These are phyloP conservation scores for Leccinum griseonigrum DNA, from an alignment of 1,284 basidiomycete species.

Conservation along the genomic window DNA sequence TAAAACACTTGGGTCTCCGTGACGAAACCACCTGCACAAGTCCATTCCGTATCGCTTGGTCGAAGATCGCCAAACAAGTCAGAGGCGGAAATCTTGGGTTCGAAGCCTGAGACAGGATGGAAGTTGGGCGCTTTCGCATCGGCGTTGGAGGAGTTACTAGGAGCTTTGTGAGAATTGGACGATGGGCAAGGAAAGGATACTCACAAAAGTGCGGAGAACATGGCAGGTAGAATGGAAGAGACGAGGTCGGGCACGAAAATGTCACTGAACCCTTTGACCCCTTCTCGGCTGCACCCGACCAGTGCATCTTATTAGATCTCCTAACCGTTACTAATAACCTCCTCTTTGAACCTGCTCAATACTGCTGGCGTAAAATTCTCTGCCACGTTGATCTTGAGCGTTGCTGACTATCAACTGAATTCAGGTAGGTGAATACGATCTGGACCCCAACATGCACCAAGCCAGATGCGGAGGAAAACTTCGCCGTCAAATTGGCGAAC, in stretches of 20 bases:
- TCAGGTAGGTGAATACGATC: neutral
- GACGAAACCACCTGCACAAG: constrained; percentile 80
- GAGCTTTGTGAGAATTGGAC: constrained; percentile 9
- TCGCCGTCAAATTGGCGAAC: neutral
- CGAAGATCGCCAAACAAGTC: constrained; percentile 73
- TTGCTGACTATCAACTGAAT: neutral
- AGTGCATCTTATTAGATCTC: neutral
- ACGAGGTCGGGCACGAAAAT: neutral
- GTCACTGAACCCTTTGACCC: neutral
- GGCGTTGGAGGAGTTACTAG: constrained; percentile 35
- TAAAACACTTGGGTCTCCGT: constrained; percentile 96
- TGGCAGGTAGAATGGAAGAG: constrained; percentile 34
- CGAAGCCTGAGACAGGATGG: constrained; percentile 62
- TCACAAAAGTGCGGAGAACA: constrained; percentile 76
- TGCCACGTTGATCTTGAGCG: neutral
- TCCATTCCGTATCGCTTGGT: constrained; percentile 78
- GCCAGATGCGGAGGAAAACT: neutral
- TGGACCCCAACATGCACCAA: neutral
- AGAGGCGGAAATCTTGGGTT: constrained; percentile 41
- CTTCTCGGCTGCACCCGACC: neutral
- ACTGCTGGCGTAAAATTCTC: neutral
- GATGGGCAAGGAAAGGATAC: constrained; percentile 29
- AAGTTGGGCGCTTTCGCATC: constrained; percentile 75
- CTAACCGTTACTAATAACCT: neutral
- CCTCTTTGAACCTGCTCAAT: too few relatives aligned